Evolutionary conservation across 2,329 filamentous ascomycete genomes (phyloP).

Genomic region (Aureobasidium vineae): DNA sequence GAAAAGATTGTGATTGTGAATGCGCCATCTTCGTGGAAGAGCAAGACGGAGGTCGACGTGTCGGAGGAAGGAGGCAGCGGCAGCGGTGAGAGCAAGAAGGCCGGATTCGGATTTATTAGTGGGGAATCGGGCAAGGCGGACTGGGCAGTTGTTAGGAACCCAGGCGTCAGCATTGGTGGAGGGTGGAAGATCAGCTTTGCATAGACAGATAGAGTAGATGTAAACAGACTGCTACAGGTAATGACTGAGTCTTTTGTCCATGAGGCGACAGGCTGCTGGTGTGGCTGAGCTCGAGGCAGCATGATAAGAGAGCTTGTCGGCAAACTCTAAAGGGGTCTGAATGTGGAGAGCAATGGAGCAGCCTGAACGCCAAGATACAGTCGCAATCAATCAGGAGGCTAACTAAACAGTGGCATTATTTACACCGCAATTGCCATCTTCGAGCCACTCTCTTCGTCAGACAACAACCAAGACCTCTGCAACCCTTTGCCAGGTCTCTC

Average conservation of each 20-base stretch:
- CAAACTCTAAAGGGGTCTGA: neutral
- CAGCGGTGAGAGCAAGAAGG: slow-evolving; percentile 46
- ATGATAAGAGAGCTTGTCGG: slow-evolving; percentile 2
- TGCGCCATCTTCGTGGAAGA: slow-evolving; percentile 69
- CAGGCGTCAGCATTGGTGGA: slow-evolving; percentile 59
- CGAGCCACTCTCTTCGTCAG: neutral
- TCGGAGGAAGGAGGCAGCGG: slow-evolving; percentile 57
- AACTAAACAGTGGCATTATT: neutral
- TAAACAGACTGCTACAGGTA: neutral
- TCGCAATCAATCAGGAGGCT: neutral
- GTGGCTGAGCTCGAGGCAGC: slow-evolving; percentile 15
- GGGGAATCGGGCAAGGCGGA: slow-evolving; percentile 55
- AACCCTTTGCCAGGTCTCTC: neutral
- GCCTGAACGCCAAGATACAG: slow-evolving; percentile 1
- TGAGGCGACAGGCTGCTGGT: neutral
- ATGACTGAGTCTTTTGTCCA: neutral
- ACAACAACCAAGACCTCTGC: neutral
- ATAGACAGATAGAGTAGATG: slow-evolving; percentile 16
- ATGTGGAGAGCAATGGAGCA: slow-evolving; percentile 6
- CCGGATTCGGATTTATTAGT: slow-evolving; percentile 59
- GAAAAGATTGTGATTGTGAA: slow-evolving; percentile 84
- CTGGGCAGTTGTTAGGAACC: slow-evolving; percentile 64
- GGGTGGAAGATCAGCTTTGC: slow-evolving; percentile 63
- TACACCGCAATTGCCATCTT: slow-evolving; percentile 1
- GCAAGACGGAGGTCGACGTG: slow-evolving; percentile 61